phyloP scores from a whole-genome alignment of 192 early-diverging fungal genomes.

The Funneliformis mosseae region DNA sequence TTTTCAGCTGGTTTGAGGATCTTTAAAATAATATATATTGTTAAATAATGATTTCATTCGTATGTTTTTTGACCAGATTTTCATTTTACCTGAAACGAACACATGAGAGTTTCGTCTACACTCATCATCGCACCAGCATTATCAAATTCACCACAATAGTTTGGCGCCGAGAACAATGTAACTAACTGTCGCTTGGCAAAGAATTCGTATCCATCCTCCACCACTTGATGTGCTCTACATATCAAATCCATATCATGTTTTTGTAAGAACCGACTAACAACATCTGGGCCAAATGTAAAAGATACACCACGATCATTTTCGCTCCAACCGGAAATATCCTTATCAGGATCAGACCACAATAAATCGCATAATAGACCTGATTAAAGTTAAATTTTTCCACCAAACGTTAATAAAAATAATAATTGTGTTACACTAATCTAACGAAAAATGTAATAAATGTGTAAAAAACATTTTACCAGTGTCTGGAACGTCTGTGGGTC shows the following conservation, averaged over 20 bases:
- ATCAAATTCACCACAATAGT: slow-evolving; percentile 93
- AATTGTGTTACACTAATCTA: not conserved
- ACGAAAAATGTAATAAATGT: not conserved
- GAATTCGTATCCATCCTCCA: slow-evolving; percentile 99
- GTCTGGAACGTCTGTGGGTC: slow-evolving; percentile 97
- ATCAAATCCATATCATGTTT: slow-evolving; percentile 98
- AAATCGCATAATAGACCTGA: slow-evolving; percentile 86
- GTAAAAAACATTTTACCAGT: slow-evolving; percentile 62
- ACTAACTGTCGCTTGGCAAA: slow-evolving; percentile 96
- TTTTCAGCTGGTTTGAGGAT: slow-evolving; percentile 97
- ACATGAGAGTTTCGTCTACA: slow-evolving; percentile 83
- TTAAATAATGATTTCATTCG: not conserved
- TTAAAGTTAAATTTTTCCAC: slow-evolving; percentile 37
- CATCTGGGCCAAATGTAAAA: slow-evolving; percentile 95
- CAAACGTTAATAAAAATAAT: slow-evolving; percentile 3
- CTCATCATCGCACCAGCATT: slow-evolving; percentile 91
- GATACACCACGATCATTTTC: slow-evolving; percentile 97
- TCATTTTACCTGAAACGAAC: slow-evolving; percentile 70
- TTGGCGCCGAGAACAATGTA: slow-evolving; percentile 95
- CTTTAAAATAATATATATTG: slow-evolving; percentile 42
- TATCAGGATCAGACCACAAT: slow-evolving; percentile 97
- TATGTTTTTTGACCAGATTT: not conserved
- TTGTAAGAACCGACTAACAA: slow-evolving; percentile 90
- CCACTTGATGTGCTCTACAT: slow-evolving; percentile 97
- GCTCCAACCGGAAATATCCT: slow-evolving; percentile 93